A percentile compares a stretch with the other conserved stretches of the same genome.
Conservation (phyloP, 2,329 filamentous ascomycete species). For the Blastomyces gilchristii region DNA sequence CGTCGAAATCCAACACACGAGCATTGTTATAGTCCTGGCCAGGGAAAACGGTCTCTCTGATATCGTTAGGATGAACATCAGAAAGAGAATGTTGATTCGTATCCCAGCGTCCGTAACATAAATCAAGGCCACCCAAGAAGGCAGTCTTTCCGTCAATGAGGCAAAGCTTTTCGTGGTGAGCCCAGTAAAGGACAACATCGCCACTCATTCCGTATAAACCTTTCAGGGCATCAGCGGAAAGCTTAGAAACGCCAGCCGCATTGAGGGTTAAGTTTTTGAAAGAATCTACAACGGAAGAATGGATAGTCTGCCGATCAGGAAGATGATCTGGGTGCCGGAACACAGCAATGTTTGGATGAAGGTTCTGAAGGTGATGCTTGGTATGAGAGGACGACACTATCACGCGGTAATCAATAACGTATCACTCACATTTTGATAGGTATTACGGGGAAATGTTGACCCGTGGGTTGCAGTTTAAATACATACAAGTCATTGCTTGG, state of each 20-base stretch:
- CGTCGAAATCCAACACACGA: slow-evolving; percentile 88
- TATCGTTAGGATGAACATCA: slow-evolving; percentile 63
- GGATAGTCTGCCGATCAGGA: slow-evolving; percentile 59
- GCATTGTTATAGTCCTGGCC: slow-evolving; percentile 99
- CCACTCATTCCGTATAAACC: slow-evolving; percentile 72
- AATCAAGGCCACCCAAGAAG: slow-evolving; percentile 87
- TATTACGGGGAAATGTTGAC: neutral
- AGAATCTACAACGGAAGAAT: slow-evolving; percentile 46
- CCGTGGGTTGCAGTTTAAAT: slow-evolving; percentile 12
- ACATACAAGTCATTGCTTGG: slow-evolving; percentile 67
- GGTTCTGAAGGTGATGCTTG: slow-evolving; percentile 86
- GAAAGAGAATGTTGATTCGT: slow-evolving; percentile 71
- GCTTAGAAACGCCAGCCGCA: slow-evolving; percentile 48
- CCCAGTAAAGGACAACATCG: slow-evolving; percentile 90
- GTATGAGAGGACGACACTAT: slow-evolving; percentile 64
- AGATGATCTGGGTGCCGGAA: slow-evolving; percentile 85
- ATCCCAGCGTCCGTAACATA: slow-evolving; percentile 96
- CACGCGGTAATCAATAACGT: slow-evolving; percentile 11
- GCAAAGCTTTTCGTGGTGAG: slow-evolving; percentile 96
- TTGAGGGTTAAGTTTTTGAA: slow-evolving; percentile 48
- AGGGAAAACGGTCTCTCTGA: slow-evolving; percentile 76
- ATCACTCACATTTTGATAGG: slow-evolving; percentile 11
- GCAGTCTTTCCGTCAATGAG: slow-evolving; percentile 85
- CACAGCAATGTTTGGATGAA: slow-evolving; percentile 89
- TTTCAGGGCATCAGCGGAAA: slow-evolving; percentile 64